A percentile compares a stretch with the other conserved stretches of the same genome.
These are phyloP conservation scores for Rhizopogon sp. DNA, from an alignment of 768 basidiomycete genomes.

Conservation along the genomic window DNA sequence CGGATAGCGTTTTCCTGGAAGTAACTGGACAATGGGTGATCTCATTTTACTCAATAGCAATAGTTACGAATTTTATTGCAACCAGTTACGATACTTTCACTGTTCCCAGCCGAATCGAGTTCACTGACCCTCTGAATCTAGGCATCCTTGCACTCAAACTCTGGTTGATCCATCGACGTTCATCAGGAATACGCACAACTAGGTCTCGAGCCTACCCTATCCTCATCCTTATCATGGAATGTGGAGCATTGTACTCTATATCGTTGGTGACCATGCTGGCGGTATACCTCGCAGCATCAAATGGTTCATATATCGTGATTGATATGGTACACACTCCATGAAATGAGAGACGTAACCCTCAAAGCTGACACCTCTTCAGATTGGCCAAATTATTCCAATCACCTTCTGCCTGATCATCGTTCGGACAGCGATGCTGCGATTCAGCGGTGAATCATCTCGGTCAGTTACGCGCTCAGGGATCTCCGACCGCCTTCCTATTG, in stretches of 20 bases:
- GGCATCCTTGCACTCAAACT: not conserved
- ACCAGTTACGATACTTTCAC: constrained; percentile 1
- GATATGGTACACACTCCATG: not conserved
- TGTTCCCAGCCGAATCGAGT: not conserved
- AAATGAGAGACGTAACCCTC: not conserved
- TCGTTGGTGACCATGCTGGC: not conserved
- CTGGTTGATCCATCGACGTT: not conserved
- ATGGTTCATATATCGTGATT: constrained; percentile 1
- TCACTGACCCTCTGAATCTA: not conserved
- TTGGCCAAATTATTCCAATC: constrained; percentile 4
- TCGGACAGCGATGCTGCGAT: not conserved
- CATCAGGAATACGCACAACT: not conserved
- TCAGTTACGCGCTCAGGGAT: too few species aligned
- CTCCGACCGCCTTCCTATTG: too few species aligned
- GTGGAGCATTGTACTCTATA: constrained; percentile 1
- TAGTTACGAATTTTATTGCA: constrained; percentile 8
- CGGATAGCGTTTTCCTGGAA: constrained; percentile 1
- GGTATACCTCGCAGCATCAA: not conserved
- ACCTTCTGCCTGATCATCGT: constrained; percentile 1
- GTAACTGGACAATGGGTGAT: constrained; percentile 8
- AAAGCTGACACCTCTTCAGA: not conserved
- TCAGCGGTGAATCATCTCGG: not conserved
- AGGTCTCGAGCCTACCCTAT: not conserved
- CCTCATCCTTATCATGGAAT: not conserved
- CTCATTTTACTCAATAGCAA: constrained; percentile 8